These are phyloP conservation scores for Elsinoe fawcettii DNA, from an alignment of 2,329 filamentous ascomycete species.

Conservation along the genomic window DNA sequence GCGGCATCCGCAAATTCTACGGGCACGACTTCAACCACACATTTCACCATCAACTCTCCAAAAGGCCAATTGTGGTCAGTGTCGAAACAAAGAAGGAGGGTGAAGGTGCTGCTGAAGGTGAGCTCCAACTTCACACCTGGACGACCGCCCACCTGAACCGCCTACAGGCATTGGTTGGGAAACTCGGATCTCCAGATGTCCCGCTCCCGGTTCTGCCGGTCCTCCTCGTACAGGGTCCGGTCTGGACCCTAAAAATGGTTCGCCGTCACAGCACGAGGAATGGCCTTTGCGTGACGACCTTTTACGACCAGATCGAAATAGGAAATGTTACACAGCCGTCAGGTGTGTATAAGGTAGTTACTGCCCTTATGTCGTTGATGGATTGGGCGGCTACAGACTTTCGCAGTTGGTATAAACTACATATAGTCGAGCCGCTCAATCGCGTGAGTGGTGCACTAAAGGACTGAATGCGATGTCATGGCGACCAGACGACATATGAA, in stretches of 20 bases:
- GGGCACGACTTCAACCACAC: background rate
- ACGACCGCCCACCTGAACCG: background rate
- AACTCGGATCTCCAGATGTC: background rate
- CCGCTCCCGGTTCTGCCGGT: background rate
- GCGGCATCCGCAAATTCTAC: background rate
- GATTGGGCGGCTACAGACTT: background rate
- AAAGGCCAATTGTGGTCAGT: background rate
- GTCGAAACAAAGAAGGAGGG: background rate
- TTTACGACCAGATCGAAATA: background rate
- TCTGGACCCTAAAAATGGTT: background rate
- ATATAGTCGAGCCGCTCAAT: background rate
- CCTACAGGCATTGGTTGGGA: background rate
- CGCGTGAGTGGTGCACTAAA: background rate
- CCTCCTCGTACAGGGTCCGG: background rate
- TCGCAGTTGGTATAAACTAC: background rate
- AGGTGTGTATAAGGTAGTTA: background rate
- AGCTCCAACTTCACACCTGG: background rate
- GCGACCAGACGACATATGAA: no score
- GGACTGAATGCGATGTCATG: no score
- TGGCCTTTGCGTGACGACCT: background rate
- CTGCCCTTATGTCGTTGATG: background rate
- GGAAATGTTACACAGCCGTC: background rate
- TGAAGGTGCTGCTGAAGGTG: background rate
- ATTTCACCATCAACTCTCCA: background rate
- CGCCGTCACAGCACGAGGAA: background rate